A percentile compares a stretch with the other conserved stretches of the same genome.
Conservation (phyloP, 2,329 filamentous ascomycete genomes). For the Septoria linicola region DNA sequence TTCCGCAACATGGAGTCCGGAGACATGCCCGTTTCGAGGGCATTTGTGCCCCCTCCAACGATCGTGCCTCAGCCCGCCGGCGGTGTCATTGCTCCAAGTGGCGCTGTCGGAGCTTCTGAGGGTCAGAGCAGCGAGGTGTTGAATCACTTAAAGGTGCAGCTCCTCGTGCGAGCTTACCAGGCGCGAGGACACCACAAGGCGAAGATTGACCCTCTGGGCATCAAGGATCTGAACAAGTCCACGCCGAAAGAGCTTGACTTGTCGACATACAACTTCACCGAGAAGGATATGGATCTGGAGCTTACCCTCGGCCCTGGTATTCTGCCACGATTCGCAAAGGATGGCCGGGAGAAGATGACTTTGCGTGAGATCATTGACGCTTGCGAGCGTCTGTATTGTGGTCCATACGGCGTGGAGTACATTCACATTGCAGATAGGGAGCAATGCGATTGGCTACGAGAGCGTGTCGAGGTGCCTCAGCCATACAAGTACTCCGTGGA, state of each 20-base stretch:
- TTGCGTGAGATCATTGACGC: conserved; percentile 88
- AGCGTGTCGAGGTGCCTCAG: conserved; percentile 87
- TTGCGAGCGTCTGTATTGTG: conserved; percentile 95
- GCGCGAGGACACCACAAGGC: conserved; percentile 98
- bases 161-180: conserved; percentile 95
- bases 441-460: conserved; percentile 97
- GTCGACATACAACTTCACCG: conserved; percentile 91
- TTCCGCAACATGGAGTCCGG: conserved; percentile 99
- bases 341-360: conserved; percentile 90
- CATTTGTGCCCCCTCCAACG: conserved; percentile 92
- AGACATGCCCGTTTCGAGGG: conserved; percentile 95
- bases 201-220: conserved; percentile 92
- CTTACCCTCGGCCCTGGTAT: conserved; percentile 93
- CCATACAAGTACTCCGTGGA: conserved; percentile 98
- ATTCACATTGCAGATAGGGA: conserved; percentile 97
- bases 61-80: conserved; percentile 80
- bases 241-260: conserved; percentile 84
- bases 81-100: conserved; percentile 70
- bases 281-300: conserved; percentile 89
- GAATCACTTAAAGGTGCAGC: conserved; percentile 97
- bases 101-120: conserved; percentile 63
- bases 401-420: conserved; percentile 96
- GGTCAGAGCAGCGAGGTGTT: conserved; percentile 77
- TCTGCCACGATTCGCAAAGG: conserved; percentile 85
- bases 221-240: conserved; percentile 57